Evolutionary conservation across 2,329 filamentous ascomycete species (phyloP).

Genomic region (Xylaria sp.): DNA sequence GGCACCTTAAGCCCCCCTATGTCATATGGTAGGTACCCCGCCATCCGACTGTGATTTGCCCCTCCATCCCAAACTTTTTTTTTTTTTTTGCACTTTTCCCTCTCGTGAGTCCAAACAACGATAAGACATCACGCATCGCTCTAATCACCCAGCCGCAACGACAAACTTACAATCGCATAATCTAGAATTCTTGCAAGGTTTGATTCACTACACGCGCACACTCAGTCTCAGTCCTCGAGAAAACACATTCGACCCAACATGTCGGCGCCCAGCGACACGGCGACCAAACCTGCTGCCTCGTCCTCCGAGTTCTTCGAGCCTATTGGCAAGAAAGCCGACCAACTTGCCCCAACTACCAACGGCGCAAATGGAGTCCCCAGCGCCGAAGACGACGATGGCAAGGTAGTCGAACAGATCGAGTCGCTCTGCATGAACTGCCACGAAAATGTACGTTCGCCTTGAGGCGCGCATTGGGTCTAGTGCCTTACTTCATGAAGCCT

Average conservation of each 20-base stretch:
- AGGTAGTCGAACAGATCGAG: slow-evolving; percentile 71
- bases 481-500: not conserved
- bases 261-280: slow-evolving; percentile 48
- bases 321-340: slow-evolving; percentile 66
- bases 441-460: slow-evolving; percentile 65
- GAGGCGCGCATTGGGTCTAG: not conserved
- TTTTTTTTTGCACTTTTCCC: no score
- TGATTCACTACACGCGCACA: no score
- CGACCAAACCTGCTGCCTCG: slow-evolving; percentile 40
- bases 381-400: slow-evolving; percentile 46
- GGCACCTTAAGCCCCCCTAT: slow-evolving; percentile 6
- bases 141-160: not conserved
- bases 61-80: slow-evolving; percentile 41
- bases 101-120: slow-evolving; percentile 29
- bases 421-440: slow-evolving; percentile 88
- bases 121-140: slow-evolving; percentile 12
- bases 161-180: not conserved
- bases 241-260: slow-evolving; percentile 42
- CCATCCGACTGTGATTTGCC: slow-evolving; percentile 42
- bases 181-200: no score
- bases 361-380: slow-evolving; percentile 39
- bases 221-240: no score
- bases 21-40: slow-evolving; percentile 46
- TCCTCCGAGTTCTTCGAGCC: slow-evolving; percentile 63
- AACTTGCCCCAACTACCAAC: slow-evolving; percentile 50